Evolutionary conservation across 2,329 filamentous ascomycete genomes (phyloP), one percentile per base, ranked within the genome.

Genomic region (Didymella arachidicola): DNA sequence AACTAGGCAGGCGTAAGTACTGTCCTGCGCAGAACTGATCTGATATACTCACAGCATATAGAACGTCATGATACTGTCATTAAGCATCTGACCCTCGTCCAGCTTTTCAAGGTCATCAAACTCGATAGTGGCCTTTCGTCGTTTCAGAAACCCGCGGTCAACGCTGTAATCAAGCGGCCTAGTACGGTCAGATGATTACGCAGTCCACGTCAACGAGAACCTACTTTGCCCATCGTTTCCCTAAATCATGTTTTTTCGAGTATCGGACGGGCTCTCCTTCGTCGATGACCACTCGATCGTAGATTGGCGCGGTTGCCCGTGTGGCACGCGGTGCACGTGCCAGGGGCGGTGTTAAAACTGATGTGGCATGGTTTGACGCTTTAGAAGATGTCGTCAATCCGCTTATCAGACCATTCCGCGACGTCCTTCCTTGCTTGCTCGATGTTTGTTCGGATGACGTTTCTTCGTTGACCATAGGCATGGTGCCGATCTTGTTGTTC

Each of bases 11-110:
- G 10, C 5, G 39, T 66, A 27, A 59, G 48, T 14, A 10, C 51
- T 0, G 34, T 38, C 22, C 43, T 32, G 19, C 6, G 22, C 12
- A 19, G 1, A 11, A 18, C 2, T 11, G 14, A n/a, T 5, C 1
- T n/a, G 2, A 18, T 42, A 61, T 12, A 66, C 68, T 30, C 59
- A 74, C 59, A 89, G 87, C 54, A 97, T 82, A 72, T 96, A 97
- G 73, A 97, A 97, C 49, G 86, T 88, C 65, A 99, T 90, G 27
- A 99, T 80, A 70, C 92, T 97, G 79, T 99, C 95, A 72, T 99
- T 99, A 42, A 99, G 79, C 59, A 90, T 96, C 66, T 97, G 86
- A 12, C 88, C 91, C 62, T 96, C 91, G 60, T 96, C 89, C 2
- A 99, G 83, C 41, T 92, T 84, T 19, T 83, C 79, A 32, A 98